These are phyloP conservation scores for Rhodofomes roseus DNA, from an alignment of 1,284 basidiomycete species.

Conservation along the genomic window DNA sequence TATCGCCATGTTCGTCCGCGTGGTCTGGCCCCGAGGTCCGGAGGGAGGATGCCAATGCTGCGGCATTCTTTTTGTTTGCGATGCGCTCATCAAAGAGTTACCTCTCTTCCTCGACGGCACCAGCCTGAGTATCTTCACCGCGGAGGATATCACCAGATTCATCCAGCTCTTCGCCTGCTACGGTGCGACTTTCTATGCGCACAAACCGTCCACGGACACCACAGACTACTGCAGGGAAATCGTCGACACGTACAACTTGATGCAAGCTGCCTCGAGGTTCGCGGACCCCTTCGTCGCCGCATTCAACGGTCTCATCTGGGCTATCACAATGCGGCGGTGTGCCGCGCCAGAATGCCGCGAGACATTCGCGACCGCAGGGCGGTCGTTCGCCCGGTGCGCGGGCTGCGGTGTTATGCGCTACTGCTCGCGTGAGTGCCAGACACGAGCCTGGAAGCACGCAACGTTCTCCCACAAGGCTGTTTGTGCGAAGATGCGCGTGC, in stretches of 20 bases:
- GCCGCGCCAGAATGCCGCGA: background rate
- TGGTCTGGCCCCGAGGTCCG: background rate
- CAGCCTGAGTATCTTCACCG: background rate
- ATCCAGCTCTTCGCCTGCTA: background rate
- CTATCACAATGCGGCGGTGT: background rate
- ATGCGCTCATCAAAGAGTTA: background rate
- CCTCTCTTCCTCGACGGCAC: background rate
- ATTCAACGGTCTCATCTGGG: background rate
- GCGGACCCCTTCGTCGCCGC: background rate
- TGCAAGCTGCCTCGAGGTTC: background rate
- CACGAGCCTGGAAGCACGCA: background rate
- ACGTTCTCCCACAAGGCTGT: background rate
- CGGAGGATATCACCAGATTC: background rate
- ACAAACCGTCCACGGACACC: background rate
- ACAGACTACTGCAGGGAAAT: background rate
- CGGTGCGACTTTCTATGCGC: background rate
- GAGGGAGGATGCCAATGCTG: background rate
- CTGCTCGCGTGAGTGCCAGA: background rate
- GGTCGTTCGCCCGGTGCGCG: background rate
- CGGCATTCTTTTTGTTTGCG: background rate
- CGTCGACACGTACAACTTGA: background rate
- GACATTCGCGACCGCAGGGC: background rate
- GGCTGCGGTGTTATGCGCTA: background rate
- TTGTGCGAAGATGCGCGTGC: background rate
- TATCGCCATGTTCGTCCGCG: background rate